phyloP scores from a whole-genome alignment of 352 stramenopile species.

The Thalassiosira livingstoniorum region DNA sequence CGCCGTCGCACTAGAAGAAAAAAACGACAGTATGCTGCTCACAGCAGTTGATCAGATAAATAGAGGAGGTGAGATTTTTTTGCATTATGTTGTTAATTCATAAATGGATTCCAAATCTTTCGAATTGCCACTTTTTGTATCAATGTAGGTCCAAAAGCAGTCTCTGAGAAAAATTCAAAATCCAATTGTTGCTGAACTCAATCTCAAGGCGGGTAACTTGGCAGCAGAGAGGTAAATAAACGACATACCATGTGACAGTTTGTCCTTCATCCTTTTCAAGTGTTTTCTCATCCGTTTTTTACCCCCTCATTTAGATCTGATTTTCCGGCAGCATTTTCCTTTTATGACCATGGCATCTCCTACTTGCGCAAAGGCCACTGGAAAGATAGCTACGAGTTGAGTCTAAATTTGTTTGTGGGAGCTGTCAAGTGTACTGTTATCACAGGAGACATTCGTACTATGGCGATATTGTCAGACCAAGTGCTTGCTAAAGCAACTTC shows the following conservation, averaged over 20 bases:
- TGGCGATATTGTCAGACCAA: conserved; percentile 35
- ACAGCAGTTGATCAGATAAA: conserved; percentile 1
- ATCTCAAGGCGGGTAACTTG: neutral
- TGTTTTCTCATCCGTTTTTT: no score
- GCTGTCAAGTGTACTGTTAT: neutral
- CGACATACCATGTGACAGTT: no score
- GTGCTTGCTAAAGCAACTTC: conserved; percentile 18
- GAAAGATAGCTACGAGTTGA: neutral
- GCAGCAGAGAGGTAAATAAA: neutral
- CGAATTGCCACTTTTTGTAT: no score
- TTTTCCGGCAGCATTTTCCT: neutral
- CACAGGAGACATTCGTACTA: neutral
- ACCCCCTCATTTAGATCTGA: no score
- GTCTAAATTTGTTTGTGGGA: neutral
- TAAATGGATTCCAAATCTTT: no score
- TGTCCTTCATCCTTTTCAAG: no score
- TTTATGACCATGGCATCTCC: neutral
- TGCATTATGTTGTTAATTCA: no score
- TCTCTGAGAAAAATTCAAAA: neutral
- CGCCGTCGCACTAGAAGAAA: neutral
- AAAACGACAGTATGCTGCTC: neutral
- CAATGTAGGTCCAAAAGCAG: neutral
- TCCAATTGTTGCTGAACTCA: neutral
- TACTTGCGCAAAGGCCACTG: neutral
- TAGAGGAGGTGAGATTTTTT: no score